Percentiles rank a stretch among this genome's conserved stretches.
Evolutionary conservation across 805 yeast genomes (phyloP).

Genomic region (Ogataea nitratoaversa): DNA sequence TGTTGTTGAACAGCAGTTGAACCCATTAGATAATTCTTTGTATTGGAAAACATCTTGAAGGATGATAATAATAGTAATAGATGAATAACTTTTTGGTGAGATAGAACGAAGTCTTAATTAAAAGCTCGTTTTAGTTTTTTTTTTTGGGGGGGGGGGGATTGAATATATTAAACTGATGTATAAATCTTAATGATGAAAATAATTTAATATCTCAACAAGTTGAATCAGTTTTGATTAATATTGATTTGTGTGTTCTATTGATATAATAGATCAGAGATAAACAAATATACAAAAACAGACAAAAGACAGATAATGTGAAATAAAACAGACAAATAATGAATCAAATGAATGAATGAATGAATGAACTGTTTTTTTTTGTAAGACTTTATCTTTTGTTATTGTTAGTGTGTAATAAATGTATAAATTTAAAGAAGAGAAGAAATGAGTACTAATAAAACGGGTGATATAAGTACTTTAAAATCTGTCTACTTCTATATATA

Average conservation of each 20-base stretch:
- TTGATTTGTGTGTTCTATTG: no score
- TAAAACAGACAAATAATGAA: no score
- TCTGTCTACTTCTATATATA: not conserved
- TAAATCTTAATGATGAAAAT: constrained; percentile 9
- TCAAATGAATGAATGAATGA: no score
- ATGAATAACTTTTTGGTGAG: not conserved
- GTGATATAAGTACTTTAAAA: not conserved
- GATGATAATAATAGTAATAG: constrained; percentile 4
- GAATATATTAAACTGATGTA: not conserved
- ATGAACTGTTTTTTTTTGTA: no score
- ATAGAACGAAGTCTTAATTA: constrained; percentile 37
- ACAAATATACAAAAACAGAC: no score
- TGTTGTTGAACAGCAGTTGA: no score
- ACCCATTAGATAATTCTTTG: constrained; percentile 1
- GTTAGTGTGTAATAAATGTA: not conserved
- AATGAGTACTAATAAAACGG: not conserved
- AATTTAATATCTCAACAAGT: constrained; percentile 23
- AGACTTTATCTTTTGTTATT: no score
- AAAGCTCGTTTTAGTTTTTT: constrained; percentile 36
- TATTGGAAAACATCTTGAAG: constrained; percentile 5
- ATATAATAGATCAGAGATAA: no score
- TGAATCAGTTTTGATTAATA: not conserved
- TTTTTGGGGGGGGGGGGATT: not conserved
- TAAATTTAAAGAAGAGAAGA: no score
- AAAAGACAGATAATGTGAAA: no score